Evolutionary conservation across 768 basidiomycete species (phyloP).

Genomic region (Holtermanniella nyarrowii): DNA sequence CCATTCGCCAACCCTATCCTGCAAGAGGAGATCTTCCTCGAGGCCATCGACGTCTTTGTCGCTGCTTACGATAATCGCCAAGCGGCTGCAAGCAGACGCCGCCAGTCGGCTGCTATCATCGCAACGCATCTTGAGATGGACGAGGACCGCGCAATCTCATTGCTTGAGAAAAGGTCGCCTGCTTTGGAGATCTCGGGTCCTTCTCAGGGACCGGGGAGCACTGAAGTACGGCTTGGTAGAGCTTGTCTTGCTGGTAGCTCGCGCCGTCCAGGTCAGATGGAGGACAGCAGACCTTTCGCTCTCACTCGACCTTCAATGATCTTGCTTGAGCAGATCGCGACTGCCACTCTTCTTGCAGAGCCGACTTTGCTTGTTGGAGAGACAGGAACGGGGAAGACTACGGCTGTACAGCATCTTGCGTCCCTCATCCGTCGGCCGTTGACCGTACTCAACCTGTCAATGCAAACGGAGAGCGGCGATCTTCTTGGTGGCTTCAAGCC

Average conservation of each 20-base stretch:
- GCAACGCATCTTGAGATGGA: slow-evolving; percentile 59
- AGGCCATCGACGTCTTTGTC: slow-evolving; percentile 86
- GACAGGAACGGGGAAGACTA: slow-evolving; percentile 99
- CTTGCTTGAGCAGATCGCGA: slow-evolving; percentile 69
- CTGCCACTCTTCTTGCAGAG: slow-evolving; percentile 60
- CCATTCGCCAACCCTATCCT: slow-evolving; percentile 61
- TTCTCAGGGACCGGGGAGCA: slow-evolving; percentile 25
- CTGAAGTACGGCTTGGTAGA: slow-evolving; percentile 55
- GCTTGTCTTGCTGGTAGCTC: slow-evolving; percentile 39
- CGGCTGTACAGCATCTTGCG: slow-evolving; percentile 76
- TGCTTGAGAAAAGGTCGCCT: slow-evolving; percentile 57
- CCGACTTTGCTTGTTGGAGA: slow-evolving; percentile 89
- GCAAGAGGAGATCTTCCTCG: slow-evolving; percentile 79
- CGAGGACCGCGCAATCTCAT: slow-evolving; percentile 59
- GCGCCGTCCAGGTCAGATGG: slow-evolving; percentile 2
- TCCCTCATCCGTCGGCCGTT: slow-evolving; percentile 63
- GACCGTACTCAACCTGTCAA: slow-evolving; percentile 83
- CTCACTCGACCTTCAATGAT: slow-evolving; percentile 74
- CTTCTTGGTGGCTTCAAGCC: slow-evolving; percentile 92
- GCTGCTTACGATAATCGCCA: slow-evolving; percentile 46
- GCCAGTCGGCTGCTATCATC: slow-evolving; percentile 47
- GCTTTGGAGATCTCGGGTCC: slow-evolving; percentile 53
- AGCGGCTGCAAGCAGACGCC: slow-evolving; percentile 13
- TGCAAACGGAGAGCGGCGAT: slow-evolving; percentile 92
- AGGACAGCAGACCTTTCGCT: slow-evolving; percentile 54